Base-by-base conservation (phyloP, 2,329 filamentous ascomycete genomes). In the Neonectria faginata region DNA sequence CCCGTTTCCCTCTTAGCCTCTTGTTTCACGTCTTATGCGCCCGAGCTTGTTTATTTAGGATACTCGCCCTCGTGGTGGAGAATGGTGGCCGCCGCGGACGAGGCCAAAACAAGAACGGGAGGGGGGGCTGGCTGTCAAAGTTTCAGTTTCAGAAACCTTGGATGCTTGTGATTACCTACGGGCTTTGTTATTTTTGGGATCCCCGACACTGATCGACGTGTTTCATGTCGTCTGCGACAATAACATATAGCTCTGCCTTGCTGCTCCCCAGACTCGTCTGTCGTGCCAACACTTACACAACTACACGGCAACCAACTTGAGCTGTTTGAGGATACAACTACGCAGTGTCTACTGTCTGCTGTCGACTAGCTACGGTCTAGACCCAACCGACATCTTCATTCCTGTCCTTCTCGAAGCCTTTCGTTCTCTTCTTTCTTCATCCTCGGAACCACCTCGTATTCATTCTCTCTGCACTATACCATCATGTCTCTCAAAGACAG, bases 401-500 rank as follows among this genome's bases (percentile, higher is more conserved):
- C 9, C 16, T 51, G 18, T 27, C 29, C 16, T 33, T 50, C n/a
- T 50, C 48, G 16, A 33, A 27, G 25, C 3, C 25, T 25, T 25
- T 51, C 31, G 51, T 62, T 51, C 47, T 60, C 47, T 44, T 59
- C 54, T 16, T 48, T 55, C 47, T 20, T 62, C 44, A 31, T 61
- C 54, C 6, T 58, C 36, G 18, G 39, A 58, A 60, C 45, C 25
- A 8, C 14, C 14, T 8, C 5, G 8, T n/a, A n/a, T n/a, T 16
- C 14, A n/a, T 39, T n/a, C 14, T 39, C 36, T 39, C 16, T 27
- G n/a, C 16, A 16, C 47, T 7, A n/a, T 31, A 41, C 33, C 48
- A 48, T 39, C 69, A 84, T 85, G 81, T 73, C 81, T 42, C 80
- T 85, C 73, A 90, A 88, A 78, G 79, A 82, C 60, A 81, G 79